phyloP scores from a whole-genome alignment of 805 yeast genomes.

The Candida golubevii region DNA sequence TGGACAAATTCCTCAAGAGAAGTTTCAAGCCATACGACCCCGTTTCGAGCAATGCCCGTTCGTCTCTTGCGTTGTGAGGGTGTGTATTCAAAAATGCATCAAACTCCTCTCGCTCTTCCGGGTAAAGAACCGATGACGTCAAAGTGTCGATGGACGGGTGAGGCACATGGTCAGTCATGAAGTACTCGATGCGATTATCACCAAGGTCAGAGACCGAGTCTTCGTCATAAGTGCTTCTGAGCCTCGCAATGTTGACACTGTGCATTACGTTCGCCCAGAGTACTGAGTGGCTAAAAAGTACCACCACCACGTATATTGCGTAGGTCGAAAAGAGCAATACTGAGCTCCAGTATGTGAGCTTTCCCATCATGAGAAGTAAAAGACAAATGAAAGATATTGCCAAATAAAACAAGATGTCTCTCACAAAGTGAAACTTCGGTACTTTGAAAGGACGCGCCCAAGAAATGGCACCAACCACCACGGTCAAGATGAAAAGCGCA shows the following conservation, averaged over 20 bases:
- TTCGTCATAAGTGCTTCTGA: constrained; percentile 12
- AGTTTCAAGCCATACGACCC: constrained; percentile 33
- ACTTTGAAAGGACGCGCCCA: constrained; percentile 62
- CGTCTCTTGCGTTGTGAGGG: constrained; percentile 9
- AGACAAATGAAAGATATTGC: constrained; percentile 47
- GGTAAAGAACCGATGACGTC: constrained; percentile 2
- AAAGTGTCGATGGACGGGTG: constrained; percentile 11
- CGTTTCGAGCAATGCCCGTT: constrained; percentile 13
- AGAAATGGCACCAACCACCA: constrained; percentile 77
- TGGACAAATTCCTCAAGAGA: constrained; percentile 29
- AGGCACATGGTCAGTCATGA: constrained; percentile 4
- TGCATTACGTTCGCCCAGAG: constrained; percentile 8
- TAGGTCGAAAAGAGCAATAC: constrained; percentile 54
- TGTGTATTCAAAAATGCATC: constrained; percentile 11
- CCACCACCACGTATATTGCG: constrained; percentile 50
- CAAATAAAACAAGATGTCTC: constrained; percentile 60
- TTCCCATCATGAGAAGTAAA: constrained; percentile 52
- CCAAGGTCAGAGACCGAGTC: neutral
- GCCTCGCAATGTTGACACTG: constrained; percentile 9
- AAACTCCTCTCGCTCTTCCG: constrained; percentile 12
- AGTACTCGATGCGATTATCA: constrained; percentile 1
- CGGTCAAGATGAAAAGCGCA: constrained; percentile 73
- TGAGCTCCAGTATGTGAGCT: constrained; percentile 54
- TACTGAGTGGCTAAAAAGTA: constrained; percentile 24
- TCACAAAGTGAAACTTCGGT: constrained; percentile 45